Conservation (phyloP, 1,139 yeast genomes). For the Scheffersomyces illinoinensis region DNA sequence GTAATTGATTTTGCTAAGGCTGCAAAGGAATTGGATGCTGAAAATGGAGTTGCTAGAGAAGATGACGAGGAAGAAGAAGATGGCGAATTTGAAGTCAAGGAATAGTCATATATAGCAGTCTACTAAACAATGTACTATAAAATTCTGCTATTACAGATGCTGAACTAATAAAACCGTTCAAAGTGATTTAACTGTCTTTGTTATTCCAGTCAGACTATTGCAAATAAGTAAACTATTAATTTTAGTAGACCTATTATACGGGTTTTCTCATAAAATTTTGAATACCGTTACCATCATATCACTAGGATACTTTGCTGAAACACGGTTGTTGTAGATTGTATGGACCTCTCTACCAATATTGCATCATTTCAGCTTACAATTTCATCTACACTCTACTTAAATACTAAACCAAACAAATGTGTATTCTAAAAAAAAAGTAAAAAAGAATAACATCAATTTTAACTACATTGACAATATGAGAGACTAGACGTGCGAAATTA, state of each 20-base stretch:
- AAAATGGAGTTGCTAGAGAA: conserved; percentile 32
- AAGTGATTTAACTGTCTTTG: not conserved
- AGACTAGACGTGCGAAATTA: not conserved
- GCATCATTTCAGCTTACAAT: not conserved
- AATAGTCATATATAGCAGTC: conserved; percentile 2
- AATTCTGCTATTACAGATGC: not conserved
- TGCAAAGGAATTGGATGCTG: conserved; percentile 67
- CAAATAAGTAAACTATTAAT: too few species aligned
- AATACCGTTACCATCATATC: too few species aligned
- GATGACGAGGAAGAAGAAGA: conserved; percentile 44
- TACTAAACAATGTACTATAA: not conserved
- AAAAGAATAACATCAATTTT: not conserved
- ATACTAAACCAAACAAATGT: not conserved
- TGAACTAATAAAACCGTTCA: not conserved
- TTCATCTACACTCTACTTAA: not conserved
- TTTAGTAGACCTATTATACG: too few species aligned
- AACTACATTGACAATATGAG: not conserved
- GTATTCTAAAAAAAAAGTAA: not conserved
- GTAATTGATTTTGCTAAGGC: conserved; percentile 85
- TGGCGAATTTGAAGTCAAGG: conserved; percentile 38
- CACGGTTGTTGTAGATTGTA: too few species aligned
- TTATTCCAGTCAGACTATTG: not conserved
- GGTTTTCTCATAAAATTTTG: too few species aligned
- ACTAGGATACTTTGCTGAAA: too few species aligned
- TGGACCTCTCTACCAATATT: too few species aligned